A percentile compares a stretch with the other conserved stretches of the same genome.
Evolutionary conservation across 2,329 filamentous ascomycete species (phyloP).

Genomic region (Diplodia scrobiculata): DNA sequence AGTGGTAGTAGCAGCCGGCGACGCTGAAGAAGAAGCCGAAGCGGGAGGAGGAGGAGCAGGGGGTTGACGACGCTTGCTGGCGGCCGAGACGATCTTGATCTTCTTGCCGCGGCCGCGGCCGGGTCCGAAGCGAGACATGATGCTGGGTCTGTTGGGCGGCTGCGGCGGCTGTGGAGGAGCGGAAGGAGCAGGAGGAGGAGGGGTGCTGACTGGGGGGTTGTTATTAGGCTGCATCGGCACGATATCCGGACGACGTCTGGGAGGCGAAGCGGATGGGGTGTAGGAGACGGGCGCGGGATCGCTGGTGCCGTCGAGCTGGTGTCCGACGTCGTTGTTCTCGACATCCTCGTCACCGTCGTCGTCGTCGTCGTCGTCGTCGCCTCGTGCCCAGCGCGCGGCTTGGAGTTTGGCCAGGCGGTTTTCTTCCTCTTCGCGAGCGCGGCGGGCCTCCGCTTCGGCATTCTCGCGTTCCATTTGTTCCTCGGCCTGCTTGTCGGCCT

Average conservation of each 20-base stretch:
- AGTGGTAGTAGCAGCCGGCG: not conserved
- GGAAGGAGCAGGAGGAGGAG: not conserved
- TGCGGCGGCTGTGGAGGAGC: slow-evolving; percentile 6
- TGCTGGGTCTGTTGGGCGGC: slow-evolving; percentile 29
- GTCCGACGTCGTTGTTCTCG: not conserved
- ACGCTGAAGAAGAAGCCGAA: not conserved
- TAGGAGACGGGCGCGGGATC: slow-evolving; percentile 1
- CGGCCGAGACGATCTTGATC: slow-evolving; percentile 40
- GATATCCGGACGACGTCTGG: not conserved
- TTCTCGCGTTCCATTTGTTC: not conserved
- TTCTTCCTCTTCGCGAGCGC: slow-evolving; percentile 9
- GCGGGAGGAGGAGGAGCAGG: not conserved
- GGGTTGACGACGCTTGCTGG: not conserved
- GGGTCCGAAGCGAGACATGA: slow-evolving; percentile 8
- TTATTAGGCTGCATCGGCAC: not conserved
- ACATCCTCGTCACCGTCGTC: not conserved
- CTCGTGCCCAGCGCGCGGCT: slow-evolving; percentile 16
- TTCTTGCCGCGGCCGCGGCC: slow-evolving; percentile 37
- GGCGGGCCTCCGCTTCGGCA: slow-evolving; percentile 4
- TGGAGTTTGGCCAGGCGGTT: slow-evolving; percentile 23
- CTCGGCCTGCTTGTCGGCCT: slow-evolving; percentile 29
- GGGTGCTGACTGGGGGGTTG: not conserved
- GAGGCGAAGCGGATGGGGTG: not conserved
- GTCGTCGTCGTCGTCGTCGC: slow-evolving; percentile 9
- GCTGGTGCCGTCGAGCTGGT: slow-evolving; percentile 7